Evolutionary conservation across 495 filamentous ascomycete species (phyloP).

Genomic region (Aspergillus sclerotiicarbonarius): DNA sequence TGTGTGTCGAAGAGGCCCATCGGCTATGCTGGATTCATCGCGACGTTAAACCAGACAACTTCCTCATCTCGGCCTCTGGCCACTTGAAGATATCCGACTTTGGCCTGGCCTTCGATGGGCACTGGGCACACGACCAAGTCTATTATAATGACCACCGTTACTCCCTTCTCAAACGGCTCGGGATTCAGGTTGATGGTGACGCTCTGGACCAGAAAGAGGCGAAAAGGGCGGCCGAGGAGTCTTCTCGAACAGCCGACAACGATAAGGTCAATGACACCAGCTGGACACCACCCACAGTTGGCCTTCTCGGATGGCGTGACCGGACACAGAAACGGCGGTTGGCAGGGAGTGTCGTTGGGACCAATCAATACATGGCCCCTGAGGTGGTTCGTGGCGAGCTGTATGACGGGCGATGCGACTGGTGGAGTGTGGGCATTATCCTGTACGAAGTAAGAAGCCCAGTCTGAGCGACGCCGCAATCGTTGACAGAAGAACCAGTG

Average conservation of each 20-base stretch:
- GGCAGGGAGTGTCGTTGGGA: slow-evolving; percentile 87
- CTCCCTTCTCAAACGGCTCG: slow-evolving; percentile 69
- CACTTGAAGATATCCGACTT: slow-evolving; percentile 96
- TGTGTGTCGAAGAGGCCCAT: slow-evolving; percentile 92
- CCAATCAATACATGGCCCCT: slow-evolving; percentile 96
- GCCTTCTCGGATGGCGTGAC: slow-evolving; percentile 75
- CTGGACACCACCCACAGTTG: slow-evolving; percentile 19
- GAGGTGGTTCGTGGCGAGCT: slow-evolving; percentile 80
- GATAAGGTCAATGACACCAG: slow-evolving; percentile 14
- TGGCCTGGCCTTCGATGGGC: slow-evolving; percentile 89
- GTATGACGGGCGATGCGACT: slow-evolving; percentile 93
- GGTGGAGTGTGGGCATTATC: slow-evolving; percentile 94
- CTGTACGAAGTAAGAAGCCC: slow-evolving; percentile 67
- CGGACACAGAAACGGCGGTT: slow-evolving; percentile 67
- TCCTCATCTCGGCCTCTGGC: slow-evolving; percentile 80
- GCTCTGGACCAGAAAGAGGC: slow-evolving; percentile 59
- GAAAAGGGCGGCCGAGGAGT: slow-evolving; percentile 32
- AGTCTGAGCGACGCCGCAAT: background rate
- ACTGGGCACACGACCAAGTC: slow-evolving; percentile 85
- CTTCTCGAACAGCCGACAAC: slow-evolving; percentile 4
- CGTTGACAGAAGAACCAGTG: slow-evolving; percentile 48
- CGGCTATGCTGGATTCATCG: slow-evolving; percentile 85
- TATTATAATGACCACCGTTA: slow-evolving; percentile 84
- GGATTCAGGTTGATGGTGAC: slow-evolving; percentile 74
- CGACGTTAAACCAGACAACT: slow-evolving; percentile 96